These are phyloP conservation scores for Aspergillus piperis DNA, from an alignment of 2,329 filamentous ascomycete genomes.

Conservation along the genomic window DNA sequence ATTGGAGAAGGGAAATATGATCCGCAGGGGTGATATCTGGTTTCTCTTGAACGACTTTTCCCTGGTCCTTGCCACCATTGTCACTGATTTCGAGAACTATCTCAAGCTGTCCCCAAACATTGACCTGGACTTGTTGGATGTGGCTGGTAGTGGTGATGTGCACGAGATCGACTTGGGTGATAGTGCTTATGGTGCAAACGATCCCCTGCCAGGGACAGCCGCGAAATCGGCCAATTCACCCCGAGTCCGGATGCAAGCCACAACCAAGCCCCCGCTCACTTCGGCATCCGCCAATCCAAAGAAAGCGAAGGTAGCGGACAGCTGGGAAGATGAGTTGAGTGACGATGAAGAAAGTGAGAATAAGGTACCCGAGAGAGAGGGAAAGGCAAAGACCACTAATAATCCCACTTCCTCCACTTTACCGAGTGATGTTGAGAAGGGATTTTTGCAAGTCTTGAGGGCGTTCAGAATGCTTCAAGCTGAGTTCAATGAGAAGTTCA, in stretches of 20 bases:
- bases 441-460: constrained; percentile 25
- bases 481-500: constrained; percentile 40
- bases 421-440: not conserved
- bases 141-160: constrained; percentile 32
- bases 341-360: constrained; percentile 9
- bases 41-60: constrained; percentile 70
- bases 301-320: constrained; percentile 22
- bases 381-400: not conserved
- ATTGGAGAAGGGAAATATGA: constrained; percentile 65
- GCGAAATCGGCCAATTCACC: not conserved
- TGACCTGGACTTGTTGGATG: constrained; percentile 23
- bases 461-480: constrained; percentile 32
- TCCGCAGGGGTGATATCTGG: constrained; percentile 70
- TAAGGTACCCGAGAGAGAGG: not conserved
- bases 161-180: constrained; percentile 25
- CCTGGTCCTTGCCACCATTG: constrained; percentile 46
- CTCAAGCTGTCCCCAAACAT: constrained; percentile 24
- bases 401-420: not conserved
- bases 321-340: constrained; percentile 26
- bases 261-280: not conserved
- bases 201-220: not conserved
- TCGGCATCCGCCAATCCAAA: not conserved
- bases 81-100: constrained; percentile 35
- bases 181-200: constrained; percentile 7
- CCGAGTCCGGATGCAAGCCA: not conserved